Conservation (phyloP, 2,329 filamentous ascomycete species). For the Hymenoscyphus fraxineus region DNA sequence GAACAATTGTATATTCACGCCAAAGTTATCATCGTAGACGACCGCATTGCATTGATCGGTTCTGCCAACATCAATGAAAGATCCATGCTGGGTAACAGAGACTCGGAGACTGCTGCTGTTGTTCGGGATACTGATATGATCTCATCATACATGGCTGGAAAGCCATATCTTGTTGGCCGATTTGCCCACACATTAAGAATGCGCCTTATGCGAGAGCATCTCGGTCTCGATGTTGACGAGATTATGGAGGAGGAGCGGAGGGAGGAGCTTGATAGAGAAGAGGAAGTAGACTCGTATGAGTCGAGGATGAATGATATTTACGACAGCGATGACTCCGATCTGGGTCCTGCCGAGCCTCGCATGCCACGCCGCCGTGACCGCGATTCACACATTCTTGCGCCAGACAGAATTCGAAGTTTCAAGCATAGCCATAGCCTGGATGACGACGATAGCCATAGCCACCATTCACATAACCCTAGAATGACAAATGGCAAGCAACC, state of each 20-base stretch:
- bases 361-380: constrained; percentile 42
- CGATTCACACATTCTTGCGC: constrained; percentile 44
- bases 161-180: constrained; percentile 82
- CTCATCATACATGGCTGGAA: constrained; percentile 84
- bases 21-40: constrained; percentile 94
- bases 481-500: constrained; percentile 51
- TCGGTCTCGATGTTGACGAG: constrained; percentile 92
- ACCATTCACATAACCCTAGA: constrained; percentile 39
- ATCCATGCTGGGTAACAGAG: constrained; percentile 86
- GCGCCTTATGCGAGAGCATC: constrained; percentile 92
- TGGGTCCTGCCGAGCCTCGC: constrained; percentile 4
- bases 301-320: constrained; percentile 62
- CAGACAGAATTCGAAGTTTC: constrained; percentile 61
- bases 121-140: constrained; percentile 93
- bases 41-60: constrained; percentile 87
- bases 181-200: constrained; percentile 92
- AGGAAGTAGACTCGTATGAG: constrained; percentile 46
- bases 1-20: constrained; percentile 98
- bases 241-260: constrained; percentile 75
- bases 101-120: constrained; percentile 87
- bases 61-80: constrained; percentile 99
- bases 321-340: constrained; percentile 38
- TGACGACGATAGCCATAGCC: constrained; percentile 50
- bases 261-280: constrained; percentile 58
- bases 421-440: constrained; percentile 49